A percentile compares a stretch with the other conserved stretches of the same genome.
Conservation (phyloP, 2,329 filamentous ascomycete species). For the Grosmannia clavigera region DNA sequence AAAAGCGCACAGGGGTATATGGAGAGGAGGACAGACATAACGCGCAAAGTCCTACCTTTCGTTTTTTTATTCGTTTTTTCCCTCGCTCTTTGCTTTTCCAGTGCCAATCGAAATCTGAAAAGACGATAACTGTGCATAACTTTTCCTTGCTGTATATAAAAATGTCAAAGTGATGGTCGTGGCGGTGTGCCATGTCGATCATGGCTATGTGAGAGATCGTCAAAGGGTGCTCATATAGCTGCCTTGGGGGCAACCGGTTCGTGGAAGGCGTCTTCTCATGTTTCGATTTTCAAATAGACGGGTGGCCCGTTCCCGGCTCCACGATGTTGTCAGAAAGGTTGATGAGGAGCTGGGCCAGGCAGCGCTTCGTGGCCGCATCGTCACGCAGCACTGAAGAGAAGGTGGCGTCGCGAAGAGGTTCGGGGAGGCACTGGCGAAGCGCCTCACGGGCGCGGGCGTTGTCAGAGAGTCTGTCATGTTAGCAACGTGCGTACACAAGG, state of each 20-base stretch:
- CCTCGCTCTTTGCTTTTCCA: neutral
- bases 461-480: conserved; percentile 61
- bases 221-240: neutral
- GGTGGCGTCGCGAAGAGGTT: conserved; percentile 95
- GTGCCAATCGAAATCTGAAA: neutral
- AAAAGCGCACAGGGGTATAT: neutral
- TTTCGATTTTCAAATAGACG: conserved; percentile 4
- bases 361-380: conserved; percentile 94
- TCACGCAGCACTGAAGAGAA: conserved; percentile 94
- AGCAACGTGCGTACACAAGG: neutral
- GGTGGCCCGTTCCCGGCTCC: conserved; percentile 24
- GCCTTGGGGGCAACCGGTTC: neutral
- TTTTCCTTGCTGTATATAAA: neutral
- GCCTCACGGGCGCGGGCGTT: conserved; percentile 93
- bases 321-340: conserved; percentile 85
- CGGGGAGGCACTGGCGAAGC: conserved; percentile 86
- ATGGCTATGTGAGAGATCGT: neutral
- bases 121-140: neutral
- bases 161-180: neutral
- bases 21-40: neutral
- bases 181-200: neutral
- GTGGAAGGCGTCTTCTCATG: neutral
- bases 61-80: neutral
- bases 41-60: neutral
- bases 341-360: conserved; percentile 90